These are phyloP conservation scores for Amyloporia xantha DNA, from an alignment of 768 basidiomycete genomes.

Conservation along the genomic window DNA sequence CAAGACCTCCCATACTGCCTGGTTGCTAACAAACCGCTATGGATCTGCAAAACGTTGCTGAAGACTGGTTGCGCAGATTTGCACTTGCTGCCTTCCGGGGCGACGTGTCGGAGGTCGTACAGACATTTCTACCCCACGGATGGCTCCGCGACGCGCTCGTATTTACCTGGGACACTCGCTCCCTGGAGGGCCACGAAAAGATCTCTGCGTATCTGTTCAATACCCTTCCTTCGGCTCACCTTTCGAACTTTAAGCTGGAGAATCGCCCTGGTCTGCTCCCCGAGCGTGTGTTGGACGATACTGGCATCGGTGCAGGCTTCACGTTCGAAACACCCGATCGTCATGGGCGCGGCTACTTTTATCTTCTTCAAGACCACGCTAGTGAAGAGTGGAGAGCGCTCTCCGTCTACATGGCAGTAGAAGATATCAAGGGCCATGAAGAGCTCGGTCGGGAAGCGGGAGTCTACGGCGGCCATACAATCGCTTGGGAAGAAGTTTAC, in stretches of 20 bases:
- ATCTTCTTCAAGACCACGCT: conserved; percentile 18
- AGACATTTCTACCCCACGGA: conserved; percentile 28
- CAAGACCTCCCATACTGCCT: too few species aligned
- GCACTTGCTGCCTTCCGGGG: conserved; percentile 13
- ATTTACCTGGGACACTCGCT: conserved; percentile 38
- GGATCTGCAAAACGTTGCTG: conserved; percentile 12
- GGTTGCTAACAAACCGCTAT: not conserved
- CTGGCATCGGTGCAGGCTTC: conserved; percentile 22
- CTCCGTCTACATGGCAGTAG: conserved; percentile 12
- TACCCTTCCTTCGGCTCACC: conserved; percentile 15
- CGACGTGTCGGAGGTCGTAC: conserved; percentile 18
- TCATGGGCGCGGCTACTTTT: conserved; percentile 29
- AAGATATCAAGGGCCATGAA: conserved; percentile 29
- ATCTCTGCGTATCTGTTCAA: conserved; percentile 28
- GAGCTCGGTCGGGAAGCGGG: conserved; percentile 25
- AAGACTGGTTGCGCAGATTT: conserved; percentile 26
- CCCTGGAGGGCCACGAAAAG: conserved; percentile 28
- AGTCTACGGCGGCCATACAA: conserved; percentile 30
- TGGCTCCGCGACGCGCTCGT: conserved; percentile 37
- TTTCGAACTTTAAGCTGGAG: conserved; percentile 21
- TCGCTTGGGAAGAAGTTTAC: conserved; percentile 22
- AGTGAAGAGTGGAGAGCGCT: conserved; percentile 30
- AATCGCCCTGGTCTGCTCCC: conserved; percentile 8
- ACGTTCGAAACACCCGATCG: conserved; percentile 29
- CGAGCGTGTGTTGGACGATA: not conserved